These are phyloP conservation scores for Pulveroboletus ravenelii DNA, from an alignment of 768 basidiomycete species.

Conservation along the genomic window DNA sequence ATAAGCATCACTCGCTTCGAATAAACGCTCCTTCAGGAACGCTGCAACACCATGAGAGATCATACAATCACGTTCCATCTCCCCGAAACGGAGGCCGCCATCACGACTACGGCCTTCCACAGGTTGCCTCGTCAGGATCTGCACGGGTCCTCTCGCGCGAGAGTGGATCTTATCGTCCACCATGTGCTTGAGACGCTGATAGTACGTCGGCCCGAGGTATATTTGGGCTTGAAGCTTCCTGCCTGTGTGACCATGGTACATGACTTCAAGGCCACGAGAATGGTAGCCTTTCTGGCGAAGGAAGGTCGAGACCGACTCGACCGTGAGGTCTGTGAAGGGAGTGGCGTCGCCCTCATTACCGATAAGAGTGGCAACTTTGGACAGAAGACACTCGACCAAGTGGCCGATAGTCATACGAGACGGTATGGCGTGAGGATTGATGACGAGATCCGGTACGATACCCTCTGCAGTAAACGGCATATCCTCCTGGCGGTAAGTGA, in stretches of 20 bases:
- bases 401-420: conserved; percentile 99
- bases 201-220: conserved; percentile 98
- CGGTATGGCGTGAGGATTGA: conserved; percentile 99
- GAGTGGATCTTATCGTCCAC: conserved; percentile 99
- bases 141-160: conserved; percentile 93
- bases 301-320: conserved; percentile 94
- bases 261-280: conserved; percentile 93
- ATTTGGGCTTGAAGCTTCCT: conserved; percentile 96
- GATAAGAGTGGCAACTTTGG: conserved; percentile 92
- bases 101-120: conserved; percentile 99
- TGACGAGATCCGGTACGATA: conserved; percentile 94
- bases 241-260: conserved; percentile 99
- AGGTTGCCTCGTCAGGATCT: conserved; percentile 95
- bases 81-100: conserved; percentile 98
- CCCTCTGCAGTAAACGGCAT: conserved; percentile 99
- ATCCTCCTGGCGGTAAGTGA: conserved; percentile 99
- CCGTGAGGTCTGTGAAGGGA: conserved; percentile 96
- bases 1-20: conserved; percentile 90
- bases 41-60: conserved; percentile 98
- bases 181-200: conserved; percentile 99
- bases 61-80: conserved; percentile 99
- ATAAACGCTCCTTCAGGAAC: conserved; percentile 96
- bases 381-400: conserved; percentile 95
- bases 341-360: conserved; percentile 98
- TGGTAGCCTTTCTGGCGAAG: conserved; percentile 90